Conservation (phyloP, 805 yeast species). For the Clavispora asparagi region DNA sequence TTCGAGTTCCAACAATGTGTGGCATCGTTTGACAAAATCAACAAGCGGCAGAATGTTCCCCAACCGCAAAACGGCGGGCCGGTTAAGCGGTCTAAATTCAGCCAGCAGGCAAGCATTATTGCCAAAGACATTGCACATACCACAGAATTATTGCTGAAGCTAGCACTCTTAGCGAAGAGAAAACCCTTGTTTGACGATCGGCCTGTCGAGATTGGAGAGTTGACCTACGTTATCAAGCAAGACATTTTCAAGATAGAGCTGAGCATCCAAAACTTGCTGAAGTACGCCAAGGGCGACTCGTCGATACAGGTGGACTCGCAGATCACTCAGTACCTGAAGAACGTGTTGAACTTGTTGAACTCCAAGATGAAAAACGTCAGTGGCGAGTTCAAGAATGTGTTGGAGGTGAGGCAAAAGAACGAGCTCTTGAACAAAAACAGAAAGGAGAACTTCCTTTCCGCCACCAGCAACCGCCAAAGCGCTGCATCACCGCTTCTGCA, state of each 20-base stretch:
- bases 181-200: constrained; percentile 91
- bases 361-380: constrained; percentile 89
- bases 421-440: constrained; percentile 77
- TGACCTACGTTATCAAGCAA: constrained; percentile 83
- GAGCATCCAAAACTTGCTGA: constrained; percentile 57
- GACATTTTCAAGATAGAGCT: constrained; percentile 80
- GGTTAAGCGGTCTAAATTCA: constrained; percentile 31
- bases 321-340: constrained; percentile 68
- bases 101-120: constrained; percentile 68
- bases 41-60: constrained; percentile 35
- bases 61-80: constrained; percentile 12
- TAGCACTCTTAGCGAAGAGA: constrained; percentile 81
- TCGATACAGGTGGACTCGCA: constrained; percentile 50
- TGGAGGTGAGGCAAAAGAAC: constrained; percentile 79
- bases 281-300: constrained; percentile 41
- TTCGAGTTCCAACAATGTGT: constrained; percentile 92
- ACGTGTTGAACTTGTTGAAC: constrained; percentile 81
- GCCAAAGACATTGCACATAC: constrained; percentile 88
- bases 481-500: constrained; percentile 23
- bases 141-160: constrained; percentile 71
- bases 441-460: constrained; percentile 76
- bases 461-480: constrained; percentile 29
- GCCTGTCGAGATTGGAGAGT: constrained; percentile 88
- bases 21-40: constrained; percentile 60
- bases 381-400: constrained; percentile 85